phyloP scores from a whole-genome alignment of 2,329 filamentous ascomycete species.

The Ophiostoma sp. region DNA sequence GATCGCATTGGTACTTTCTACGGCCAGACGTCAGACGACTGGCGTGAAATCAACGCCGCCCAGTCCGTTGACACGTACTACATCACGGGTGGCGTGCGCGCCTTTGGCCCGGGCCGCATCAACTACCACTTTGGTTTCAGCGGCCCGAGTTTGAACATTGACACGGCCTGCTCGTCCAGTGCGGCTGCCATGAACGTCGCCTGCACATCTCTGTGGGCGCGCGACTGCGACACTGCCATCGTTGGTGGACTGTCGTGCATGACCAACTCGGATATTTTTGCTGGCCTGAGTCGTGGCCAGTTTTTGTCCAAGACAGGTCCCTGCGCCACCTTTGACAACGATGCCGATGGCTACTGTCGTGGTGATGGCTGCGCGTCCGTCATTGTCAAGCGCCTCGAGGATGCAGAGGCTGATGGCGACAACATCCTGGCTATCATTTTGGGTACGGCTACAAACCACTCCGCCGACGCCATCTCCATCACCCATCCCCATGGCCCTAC shows the following conservation, averaged over 20 bases:
- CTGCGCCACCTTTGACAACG: conserved; percentile 76
- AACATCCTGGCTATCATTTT: conserved; percentile 69
- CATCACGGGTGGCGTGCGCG: conserved; percentile 42
- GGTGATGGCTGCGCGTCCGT: conserved; percentile 67
- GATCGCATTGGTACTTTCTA: conserved; percentile 66
- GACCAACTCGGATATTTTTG: conserved; percentile 76
- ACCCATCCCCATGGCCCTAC: conserved; percentile 75
- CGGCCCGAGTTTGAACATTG: conserved; percentile 65
- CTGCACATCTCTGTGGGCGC: conserved; percentile 66
- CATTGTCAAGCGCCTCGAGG: conserved; percentile 72
- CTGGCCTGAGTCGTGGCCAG: conserved; percentile 67
- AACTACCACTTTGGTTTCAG: conserved; percentile 74
- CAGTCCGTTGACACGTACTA: conserved; percentile 61
- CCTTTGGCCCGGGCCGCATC: conserved; percentile 52
- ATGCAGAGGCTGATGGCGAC: conserved; percentile 72
- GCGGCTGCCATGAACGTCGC: conserved; percentile 65
- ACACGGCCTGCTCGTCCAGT: conserved; percentile 74
- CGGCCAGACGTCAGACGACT: conserved; percentile 70
- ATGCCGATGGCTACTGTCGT: conserved; percentile 76
- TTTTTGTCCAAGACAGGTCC: conserved; percentile 71
- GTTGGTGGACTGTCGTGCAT: conserved; percentile 73
- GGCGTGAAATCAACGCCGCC: conserved; percentile 66
- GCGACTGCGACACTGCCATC: conserved; percentile 75
- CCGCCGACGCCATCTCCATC: conserved; percentile 73
- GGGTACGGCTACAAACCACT: conserved; percentile 73